phyloP scores from a whole-genome alignment of 2,329 filamentous ascomycete genomes.

The Trichoderma sp. region DNA sequence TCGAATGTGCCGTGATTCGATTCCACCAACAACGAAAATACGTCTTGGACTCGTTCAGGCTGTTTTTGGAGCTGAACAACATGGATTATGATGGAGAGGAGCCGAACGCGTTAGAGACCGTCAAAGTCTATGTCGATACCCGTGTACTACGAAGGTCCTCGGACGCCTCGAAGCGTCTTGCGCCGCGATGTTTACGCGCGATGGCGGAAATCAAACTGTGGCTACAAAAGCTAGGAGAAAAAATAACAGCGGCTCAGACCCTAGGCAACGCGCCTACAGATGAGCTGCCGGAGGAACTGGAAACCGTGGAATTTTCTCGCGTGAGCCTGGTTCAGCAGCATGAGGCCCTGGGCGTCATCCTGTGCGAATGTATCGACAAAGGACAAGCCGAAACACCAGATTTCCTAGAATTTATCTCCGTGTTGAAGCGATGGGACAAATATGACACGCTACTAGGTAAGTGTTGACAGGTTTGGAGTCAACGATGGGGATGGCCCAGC shows the following conservation, averaged over 20 bases:
- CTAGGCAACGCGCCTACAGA: conserved; percentile 64
- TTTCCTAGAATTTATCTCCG: conserved; percentile 69
- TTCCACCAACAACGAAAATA: conserved; percentile 87
- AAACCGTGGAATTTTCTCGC: conserved; percentile 79
- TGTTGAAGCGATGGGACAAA: conserved; percentile 69
- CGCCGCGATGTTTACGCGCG: conserved; percentile 71
- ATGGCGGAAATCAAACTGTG: conserved; percentile 77
- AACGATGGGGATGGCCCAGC: not conserved
- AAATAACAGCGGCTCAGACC: conserved; percentile 71
- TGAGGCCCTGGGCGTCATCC: conserved; percentile 79
- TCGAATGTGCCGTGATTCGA: conserved; percentile 78
- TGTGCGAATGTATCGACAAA: conserved; percentile 76
- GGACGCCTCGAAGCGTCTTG: conserved; percentile 59
- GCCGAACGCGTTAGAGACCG: conserved; percentile 36
- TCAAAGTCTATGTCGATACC: conserved; percentile 41
- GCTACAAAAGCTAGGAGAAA: conserved; percentile 75
- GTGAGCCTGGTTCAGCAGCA: conserved; percentile 84
- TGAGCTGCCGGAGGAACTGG: conserved; percentile 62
- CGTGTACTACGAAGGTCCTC: conserved; percentile 38
- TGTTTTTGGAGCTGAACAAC: conserved; percentile 69
- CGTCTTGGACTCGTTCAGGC: conserved; percentile 78
- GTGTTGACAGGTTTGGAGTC: conserved; percentile 26
- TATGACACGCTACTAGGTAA: conserved; percentile 67
- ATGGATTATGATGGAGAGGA: conserved; percentile 55
- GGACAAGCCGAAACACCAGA: conserved; percentile 70